Evolutionary conservation across 106 monocot genomes (phyloP).

Genomic region (Apostasia shenzhenica): DNA sequence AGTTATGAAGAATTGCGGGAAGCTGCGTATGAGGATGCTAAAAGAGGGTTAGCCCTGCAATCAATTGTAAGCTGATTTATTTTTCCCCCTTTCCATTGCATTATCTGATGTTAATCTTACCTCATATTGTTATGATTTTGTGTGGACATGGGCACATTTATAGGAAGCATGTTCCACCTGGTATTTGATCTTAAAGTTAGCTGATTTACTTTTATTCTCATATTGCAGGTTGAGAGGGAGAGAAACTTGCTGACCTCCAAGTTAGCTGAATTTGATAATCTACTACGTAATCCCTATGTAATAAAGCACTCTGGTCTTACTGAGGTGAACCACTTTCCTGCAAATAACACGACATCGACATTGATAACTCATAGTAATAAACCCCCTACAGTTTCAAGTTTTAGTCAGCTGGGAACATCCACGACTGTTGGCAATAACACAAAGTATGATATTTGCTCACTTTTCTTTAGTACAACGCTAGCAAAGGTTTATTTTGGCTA

Average conservation of each 20-base stretch:
- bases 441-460: conserved; percentile 18
- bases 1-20: conserved; percentile 84
- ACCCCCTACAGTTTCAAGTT: conserved; percentile 51
- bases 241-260: conserved; percentile 78
- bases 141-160: too few species aligned
- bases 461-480: background rate
- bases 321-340: conserved; percentile 16
- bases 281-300: conserved; percentile 48
- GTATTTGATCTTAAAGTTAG: too few species aligned
- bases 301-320: conserved; percentile 16
- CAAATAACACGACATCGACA: conserved; percentile 12
- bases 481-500: background rate
- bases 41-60: conserved; percentile 56
- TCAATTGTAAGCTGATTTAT: conserved; percentile 59
- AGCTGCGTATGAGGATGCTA: conserved; percentile 86
- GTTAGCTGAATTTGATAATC: conserved; percentile 70
- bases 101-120: background rate
- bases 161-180: too few species aligned
- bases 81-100: background rate
- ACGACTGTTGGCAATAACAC: conserved; percentile 30
- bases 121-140: background rate
- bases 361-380: conserved; percentile 25
- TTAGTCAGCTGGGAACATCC: conserved; percentile 57
- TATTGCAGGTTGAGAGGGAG: conserved; percentile 81
- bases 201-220: background rate